These are phyloP conservation scores for Penicillium frequentans DNA, from an alignment of 2,329 filamentous ascomycete genomes.

Conservation along the genomic window DNA sequence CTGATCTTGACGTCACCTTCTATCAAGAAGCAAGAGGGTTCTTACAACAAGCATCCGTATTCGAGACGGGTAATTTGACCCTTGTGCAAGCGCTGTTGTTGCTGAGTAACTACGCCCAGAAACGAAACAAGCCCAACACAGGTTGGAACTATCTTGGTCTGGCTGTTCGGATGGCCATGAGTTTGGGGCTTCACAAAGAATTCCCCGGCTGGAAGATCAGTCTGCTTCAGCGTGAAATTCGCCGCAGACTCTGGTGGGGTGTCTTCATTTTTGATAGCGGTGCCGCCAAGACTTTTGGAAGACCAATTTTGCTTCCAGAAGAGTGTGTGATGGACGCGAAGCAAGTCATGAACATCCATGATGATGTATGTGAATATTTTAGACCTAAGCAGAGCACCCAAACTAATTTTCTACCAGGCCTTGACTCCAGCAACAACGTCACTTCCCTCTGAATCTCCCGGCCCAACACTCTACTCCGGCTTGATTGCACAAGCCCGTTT, in stretches of 20 bases:
- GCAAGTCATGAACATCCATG: constrained; percentile 47
- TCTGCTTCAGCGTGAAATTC: constrained; percentile 43
- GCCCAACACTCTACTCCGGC: constrained; percentile 45
- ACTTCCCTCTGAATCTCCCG: constrained; percentile 37
- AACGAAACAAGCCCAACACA: constrained; percentile 52
- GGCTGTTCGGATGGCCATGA: constrained; percentile 52
- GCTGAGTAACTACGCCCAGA: constrained; percentile 52
- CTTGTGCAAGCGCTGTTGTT: constrained; percentile 50
- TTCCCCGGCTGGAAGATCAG: constrained; percentile 50
- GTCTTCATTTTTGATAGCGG: constrained; percentile 51
- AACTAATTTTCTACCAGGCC: constrained; percentile 21
- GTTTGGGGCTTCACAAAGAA: constrained; percentile 52
- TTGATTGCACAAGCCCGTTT: constrained; percentile 45
- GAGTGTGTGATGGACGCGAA: constrained; percentile 47
- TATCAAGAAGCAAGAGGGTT: constrained; percentile 50
- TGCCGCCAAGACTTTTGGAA: constrained; percentile 52
- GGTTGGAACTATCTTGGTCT: constrained; percentile 52
- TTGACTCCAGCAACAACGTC: constrained; percentile 38
- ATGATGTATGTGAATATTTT: constrained; percentile 29
- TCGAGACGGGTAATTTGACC: constrained; percentile 52
- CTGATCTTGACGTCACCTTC: constrained; percentile 47
- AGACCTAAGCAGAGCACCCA: not conserved
- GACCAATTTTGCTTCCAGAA: constrained; percentile 48
- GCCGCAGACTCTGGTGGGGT: constrained; percentile 44
- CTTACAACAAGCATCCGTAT: constrained; percentile 46